A percentile compares a stretch with the other conserved stretches of the same genome.
These are phyloP conservation scores for Trypanosoma congolense DNA, from an alignment of 208 protist genomes.

Conservation along the genomic window DNA sequence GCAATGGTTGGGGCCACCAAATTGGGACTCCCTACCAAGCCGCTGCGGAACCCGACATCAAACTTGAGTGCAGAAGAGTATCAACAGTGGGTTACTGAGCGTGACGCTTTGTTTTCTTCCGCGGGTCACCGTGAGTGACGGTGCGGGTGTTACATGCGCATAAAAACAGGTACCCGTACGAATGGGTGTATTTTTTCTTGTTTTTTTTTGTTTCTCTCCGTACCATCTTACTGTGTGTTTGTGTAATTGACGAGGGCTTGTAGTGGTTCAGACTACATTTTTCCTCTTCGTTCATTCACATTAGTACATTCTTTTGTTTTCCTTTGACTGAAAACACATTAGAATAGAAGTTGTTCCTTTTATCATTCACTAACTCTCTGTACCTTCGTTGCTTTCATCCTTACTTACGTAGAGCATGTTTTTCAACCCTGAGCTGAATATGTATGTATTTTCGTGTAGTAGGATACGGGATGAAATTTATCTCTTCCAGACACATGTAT, in stretches of 20 bases:
- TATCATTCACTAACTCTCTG: conserved; percentile 3
- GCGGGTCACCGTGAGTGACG: conserved; percentile 15
- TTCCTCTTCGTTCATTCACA: conserved; percentile 1
- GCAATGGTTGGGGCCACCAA: conserved; percentile 44
- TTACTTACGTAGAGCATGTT: conserved; percentile 4
- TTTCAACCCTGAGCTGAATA: not conserved
- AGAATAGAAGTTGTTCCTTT: too few species aligned
- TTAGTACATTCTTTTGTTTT: conserved; percentile 10
- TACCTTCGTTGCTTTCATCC: conserved; percentile 1
- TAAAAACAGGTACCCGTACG: too few species aligned
- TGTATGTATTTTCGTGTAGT: not conserved
- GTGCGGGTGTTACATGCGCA: too few species aligned
- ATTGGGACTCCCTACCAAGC: conserved; percentile 37
- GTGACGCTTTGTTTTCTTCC: conserved; percentile 56
- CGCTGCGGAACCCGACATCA: conserved; percentile 42
- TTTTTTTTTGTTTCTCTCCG: conserved; percentile 9
- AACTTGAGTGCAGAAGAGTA: conserved; percentile 37
- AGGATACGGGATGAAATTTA: too few species aligned
- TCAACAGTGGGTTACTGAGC: conserved; percentile 40
- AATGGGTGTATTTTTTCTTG: conserved; percentile 11
- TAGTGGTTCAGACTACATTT: too few species aligned
- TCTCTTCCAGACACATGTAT: too few species aligned
- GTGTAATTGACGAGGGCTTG: too few species aligned
- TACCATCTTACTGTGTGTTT: conserved; percentile 19
- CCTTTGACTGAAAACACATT: too few species aligned